These are phyloP conservation scores for Kluyveromyces aestuarii DNA, from an alignment of 805 yeast species.

Conservation along the genomic window DNA sequence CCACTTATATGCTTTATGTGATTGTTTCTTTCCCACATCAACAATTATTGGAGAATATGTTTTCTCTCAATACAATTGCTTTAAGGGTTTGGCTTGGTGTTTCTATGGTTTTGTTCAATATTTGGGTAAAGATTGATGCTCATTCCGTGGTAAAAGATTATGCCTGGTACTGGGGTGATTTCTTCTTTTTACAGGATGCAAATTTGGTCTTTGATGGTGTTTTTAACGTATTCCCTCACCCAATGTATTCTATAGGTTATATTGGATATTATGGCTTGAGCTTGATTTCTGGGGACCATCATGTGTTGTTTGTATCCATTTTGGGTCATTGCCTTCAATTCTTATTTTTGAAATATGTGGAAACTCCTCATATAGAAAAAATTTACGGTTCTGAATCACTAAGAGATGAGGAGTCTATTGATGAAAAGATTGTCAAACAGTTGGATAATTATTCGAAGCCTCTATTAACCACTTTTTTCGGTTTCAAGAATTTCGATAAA, in stretches of 20 bases:
- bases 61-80: conserved; percentile 29
- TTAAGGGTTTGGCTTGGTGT: conserved; percentile 53
- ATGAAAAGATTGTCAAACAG: conserved; percentile 30
- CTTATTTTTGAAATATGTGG: conserved; percentile 63
- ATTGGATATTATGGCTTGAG: conserved; percentile 83
- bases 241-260: conserved; percentile 86
- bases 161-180: conserved; percentile 96
- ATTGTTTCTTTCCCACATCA: conserved; percentile 30
- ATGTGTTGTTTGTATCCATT: conserved; percentile 58
- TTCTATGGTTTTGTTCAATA: conserved; percentile 55
- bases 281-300: conserved; percentile 62
- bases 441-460: conserved; percentile 42
- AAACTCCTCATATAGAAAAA: conserved; percentile 80
- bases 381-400: conserved; percentile 47
- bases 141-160: conserved; percentile 82
- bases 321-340: conserved; percentile 73
- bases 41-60: conserved; percentile 20
- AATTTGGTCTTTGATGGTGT: conserved; percentile 81
- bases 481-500: conserved; percentile 49
- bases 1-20: conserved; percentile 62
- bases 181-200: conserved; percentile 64
- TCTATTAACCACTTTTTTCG: conserved; percentile 38
- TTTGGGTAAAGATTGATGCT: conserved; percentile 82
- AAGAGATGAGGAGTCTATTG: conserved; percentile 29
- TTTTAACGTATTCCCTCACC: conserved; percentile 84